Evolutionary conservation across 345 rosid species (phyloP).

Genomic region (Geranium brycei): DNA sequence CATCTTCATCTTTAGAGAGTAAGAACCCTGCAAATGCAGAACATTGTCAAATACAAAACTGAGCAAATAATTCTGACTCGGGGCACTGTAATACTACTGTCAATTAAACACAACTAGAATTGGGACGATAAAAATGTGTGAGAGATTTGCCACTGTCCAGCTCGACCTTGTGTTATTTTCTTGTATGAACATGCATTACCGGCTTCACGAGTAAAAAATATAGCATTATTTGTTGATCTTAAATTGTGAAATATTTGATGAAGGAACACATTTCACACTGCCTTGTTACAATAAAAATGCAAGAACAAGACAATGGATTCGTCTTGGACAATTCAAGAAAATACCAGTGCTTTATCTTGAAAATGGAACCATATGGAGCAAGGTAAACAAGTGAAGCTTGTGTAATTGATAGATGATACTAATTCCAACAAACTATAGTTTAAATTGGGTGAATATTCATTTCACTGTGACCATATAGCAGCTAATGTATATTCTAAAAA

Average conservation of each 20-base stretch:
- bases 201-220: not conserved
- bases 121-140: too few relatives aligned
- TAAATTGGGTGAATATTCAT: not conserved
- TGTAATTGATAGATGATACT: not conserved
- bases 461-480: not conserved
- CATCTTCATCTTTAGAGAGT: conserved; percentile 88
- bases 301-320: not conserved
- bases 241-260: not conserved
- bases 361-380: too few relatives aligned
- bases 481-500: not conserved
- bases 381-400: not conserved
- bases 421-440: not conserved
- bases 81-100: too few relatives aligned
- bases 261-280: not conserved
- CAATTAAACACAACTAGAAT: too few relatives aligned
- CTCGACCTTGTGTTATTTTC: not conserved
- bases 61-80: too few relatives aligned
- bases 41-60: not conserved
- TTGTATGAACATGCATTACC: not conserved
- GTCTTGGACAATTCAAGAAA: not conserved
- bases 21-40: conserved; percentile 50
- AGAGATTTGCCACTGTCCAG: not conserved
- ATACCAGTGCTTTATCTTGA: not conserved
- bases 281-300: not conserved
- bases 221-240: too few relatives aligned